These are phyloP conservation scores for Fusarium sp. DNA, from an alignment of 2,329 filamentous ascomycete genomes.

Conservation along the genomic window DNA sequence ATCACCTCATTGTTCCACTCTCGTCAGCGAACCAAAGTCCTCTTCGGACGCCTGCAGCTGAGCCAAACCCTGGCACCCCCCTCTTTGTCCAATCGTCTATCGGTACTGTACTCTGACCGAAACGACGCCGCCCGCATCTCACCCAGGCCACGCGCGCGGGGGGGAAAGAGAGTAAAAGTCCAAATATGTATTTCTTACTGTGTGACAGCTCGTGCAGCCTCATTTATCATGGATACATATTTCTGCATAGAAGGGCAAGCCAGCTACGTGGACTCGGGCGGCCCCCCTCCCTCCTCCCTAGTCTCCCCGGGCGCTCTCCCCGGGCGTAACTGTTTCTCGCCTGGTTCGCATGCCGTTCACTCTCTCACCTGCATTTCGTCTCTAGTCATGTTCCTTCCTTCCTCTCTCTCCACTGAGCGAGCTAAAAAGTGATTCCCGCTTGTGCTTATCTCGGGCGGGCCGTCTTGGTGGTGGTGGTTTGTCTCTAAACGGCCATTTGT, in stretches of 20 bases:
- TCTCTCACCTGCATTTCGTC: conserved; percentile 9
- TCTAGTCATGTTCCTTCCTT: not conserved
- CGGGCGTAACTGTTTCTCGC: not conserved
- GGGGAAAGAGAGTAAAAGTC: not conserved
- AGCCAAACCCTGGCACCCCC: not conserved
- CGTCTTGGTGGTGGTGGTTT: not conserved
- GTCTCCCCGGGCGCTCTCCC: no score
- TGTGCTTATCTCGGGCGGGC: not conserved
- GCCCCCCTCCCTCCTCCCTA: not conserved
- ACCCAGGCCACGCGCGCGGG: conserved; percentile 26
- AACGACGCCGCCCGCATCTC: conserved; percentile 22
- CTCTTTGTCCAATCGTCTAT: not conserved
- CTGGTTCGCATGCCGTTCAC: conserved; percentile 13
- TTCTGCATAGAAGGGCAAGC: conserved; percentile 23
- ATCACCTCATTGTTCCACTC: conserved; percentile 25
- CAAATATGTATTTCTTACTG: conserved; percentile 6
- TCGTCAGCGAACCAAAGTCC: conserved; percentile 23
- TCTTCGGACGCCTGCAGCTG: conserved; percentile 26
- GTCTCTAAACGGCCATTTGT: conserved; percentile 11
- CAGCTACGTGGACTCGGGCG: conserved; percentile 23
- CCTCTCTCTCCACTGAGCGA: not conserved
- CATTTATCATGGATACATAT: conserved; percentile 27
- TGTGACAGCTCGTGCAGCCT: conserved; percentile 33
- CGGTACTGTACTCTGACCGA: conserved; percentile 20
- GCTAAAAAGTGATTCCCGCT: not conserved